Conservation (phyloP, 129 eudicot genomes). For the Helichrysum umbraculigerum region DNA sequence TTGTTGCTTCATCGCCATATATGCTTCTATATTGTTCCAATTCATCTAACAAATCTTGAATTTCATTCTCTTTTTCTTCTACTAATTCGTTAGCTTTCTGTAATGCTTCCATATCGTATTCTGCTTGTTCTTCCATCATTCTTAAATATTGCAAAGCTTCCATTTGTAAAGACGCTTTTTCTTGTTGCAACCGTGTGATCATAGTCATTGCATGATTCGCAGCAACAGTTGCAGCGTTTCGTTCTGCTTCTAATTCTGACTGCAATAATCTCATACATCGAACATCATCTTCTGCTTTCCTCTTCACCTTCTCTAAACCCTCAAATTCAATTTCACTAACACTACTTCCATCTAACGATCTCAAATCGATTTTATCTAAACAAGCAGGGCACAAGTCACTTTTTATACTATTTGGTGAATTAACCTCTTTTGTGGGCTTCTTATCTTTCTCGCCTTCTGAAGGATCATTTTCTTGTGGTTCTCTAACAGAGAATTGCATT, state of each 20-base stretch:
- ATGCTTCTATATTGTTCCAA: constrained; percentile 50
- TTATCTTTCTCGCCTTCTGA: constrained; percentile 24
- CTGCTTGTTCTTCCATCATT: constrained; percentile 98
- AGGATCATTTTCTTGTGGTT: constrained; percentile 8
- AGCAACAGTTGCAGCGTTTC: constrained; percentile 78
- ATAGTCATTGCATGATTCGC: constrained; percentile 92
- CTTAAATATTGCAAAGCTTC: constrained; percentile 80
- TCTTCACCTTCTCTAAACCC: constrained; percentile 48
- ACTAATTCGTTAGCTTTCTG: constrained; percentile 75
- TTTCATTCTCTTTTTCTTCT: constrained; percentile 72
- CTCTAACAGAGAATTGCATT: constrained; percentile 13
- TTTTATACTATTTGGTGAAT: constrained; percentile 23
- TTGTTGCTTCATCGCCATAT: constrained; percentile 35
- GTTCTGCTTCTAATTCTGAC: constrained; percentile 84
- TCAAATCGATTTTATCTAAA: constrained; percentile 39
- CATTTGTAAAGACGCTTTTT: constrained; percentile 81
- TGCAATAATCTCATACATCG: constrained; percentile 46
- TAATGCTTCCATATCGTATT: constrained; percentile 82
- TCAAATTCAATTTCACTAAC: constrained; percentile 48
- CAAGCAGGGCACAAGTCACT: constrained; percentile 32
- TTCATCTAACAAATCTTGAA: constrained; percentile 73
- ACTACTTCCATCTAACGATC: constrained; percentile 45
- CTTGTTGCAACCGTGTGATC: constrained; percentile 92
- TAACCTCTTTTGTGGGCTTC: constrained; percentile 25
- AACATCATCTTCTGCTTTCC: constrained; percentile 55